Evolutionary conservation across 78 protist genomes (phyloP), one percentile per base, ranked within the genome.

Genomic region (Thecamonas trahens): DNA sequence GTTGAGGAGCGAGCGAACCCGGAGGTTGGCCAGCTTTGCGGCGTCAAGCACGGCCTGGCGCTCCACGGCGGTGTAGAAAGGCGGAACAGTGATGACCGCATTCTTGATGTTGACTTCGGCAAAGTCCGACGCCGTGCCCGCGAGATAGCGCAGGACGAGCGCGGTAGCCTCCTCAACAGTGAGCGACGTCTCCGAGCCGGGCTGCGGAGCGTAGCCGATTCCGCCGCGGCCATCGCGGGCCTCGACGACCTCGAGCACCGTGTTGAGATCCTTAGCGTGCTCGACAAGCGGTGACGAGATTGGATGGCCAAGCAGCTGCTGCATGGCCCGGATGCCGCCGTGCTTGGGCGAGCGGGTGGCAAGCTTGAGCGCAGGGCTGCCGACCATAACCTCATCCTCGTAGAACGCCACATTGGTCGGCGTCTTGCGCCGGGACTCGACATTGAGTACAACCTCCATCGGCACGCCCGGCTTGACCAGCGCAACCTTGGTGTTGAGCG

Each of bases 11-110:
- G 73, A 69, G n/a, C 79, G 62, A 0, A 79, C 86, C 28, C 65
- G 74, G 20, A 84, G 28, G 34, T 79, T 82, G 5, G 76, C 81
- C 32, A 86, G 54, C 58, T 40, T 52, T n/a, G 87, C 87, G 11
- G 83, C 87, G 65, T 78, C 81, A 31, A 82, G 49, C 29, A 86
- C 28, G 40, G 88, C 87, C 63, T 74, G 88, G 50, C 92, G 77
- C 58, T 81, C 79, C 31, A 55, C 58, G 44, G 73, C 82, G 17
- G 70, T 64, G 49, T 67, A 64, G 61, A 47, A 86, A 18, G 80
- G 67, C 38, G 92, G 92, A 9, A 84, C 72, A 52, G 85, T 74
- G 63, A 84, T 65, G 52, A 80, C 85, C 24, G 76, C 71, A 42
- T 66, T 75, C 34, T 64, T 47, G 22, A 74, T 59, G 57, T 20